Conservation (phyloP, 208 protist species). For the Wallacemonas sp. region DNA sequence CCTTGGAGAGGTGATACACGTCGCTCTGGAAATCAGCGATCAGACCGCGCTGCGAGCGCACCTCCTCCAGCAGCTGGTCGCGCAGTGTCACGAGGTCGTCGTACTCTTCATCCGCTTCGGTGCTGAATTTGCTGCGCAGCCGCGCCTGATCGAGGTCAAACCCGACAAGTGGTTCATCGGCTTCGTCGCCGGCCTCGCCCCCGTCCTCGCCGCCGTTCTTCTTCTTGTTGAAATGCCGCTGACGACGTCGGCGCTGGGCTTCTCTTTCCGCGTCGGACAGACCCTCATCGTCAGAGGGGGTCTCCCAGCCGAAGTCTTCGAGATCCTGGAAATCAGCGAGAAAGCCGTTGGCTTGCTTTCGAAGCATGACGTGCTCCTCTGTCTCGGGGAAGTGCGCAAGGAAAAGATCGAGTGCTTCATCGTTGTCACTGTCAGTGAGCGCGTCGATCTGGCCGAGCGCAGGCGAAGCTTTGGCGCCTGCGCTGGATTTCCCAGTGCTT, state of each 20-base stretch:
- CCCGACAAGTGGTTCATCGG: slow-evolving; percentile 30
- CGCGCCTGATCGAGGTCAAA: slow-evolving; percentile 43
- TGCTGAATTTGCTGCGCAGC: slow-evolving; percentile 48
- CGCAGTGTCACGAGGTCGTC: slow-evolving; percentile 49
- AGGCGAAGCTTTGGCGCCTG: too few relatives aligned
- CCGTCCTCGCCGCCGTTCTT: background rate
- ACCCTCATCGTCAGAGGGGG: background rate
- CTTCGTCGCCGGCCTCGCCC: slow-evolving; percentile 8
- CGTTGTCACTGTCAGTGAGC: slow-evolving; percentile 21
- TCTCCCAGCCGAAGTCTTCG: background rate
- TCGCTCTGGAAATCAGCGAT: slow-evolving; percentile 48
- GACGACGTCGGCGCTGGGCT: slow-evolving; percentile 7
- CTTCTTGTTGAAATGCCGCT: background rate
- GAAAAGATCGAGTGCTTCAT: slow-evolving; percentile 50
- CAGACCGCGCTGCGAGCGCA: slow-evolving; percentile 39
- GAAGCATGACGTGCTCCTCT: slow-evolving; percentile 59
- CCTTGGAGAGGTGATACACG: slow-evolving; percentile 53
- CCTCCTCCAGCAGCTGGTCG: slow-evolving; percentile 41
- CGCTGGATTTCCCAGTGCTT: too few relatives aligned
- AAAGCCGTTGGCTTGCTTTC: slow-evolving; percentile 56
- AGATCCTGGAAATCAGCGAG: slow-evolving; percentile 31
- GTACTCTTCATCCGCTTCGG: slow-evolving; percentile 61
- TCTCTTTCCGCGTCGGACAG: slow-evolving; percentile 4
- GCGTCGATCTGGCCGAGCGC: background rate
- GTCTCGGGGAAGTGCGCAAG: slow-evolving; percentile 68